phyloP scores from a whole-genome alignment of 139 green algal species.

The Dunaliella primolecta region DNA sequence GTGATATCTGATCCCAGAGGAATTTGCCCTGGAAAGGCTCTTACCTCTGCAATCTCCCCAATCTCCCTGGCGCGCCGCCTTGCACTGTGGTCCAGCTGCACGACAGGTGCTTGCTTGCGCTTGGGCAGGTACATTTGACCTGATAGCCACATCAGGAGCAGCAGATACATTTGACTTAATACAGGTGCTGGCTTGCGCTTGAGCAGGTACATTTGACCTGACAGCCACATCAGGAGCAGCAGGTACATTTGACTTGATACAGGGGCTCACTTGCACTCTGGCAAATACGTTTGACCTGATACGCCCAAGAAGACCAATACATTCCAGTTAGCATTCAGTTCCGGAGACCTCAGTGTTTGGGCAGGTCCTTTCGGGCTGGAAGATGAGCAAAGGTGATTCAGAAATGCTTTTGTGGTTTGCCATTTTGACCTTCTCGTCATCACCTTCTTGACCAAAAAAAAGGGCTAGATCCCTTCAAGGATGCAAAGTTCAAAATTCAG shows the following conservation, averaged over 20 bases:
- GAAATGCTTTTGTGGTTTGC: too few species aligned
- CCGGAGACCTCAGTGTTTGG: too few species aligned
- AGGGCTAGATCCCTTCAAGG: too few species aligned
- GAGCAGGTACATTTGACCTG: not conserved
- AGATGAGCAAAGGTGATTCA: too few species aligned
- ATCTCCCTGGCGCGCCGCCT: not conserved
- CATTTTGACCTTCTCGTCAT: too few species aligned
- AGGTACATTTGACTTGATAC: slow-evolving; percentile 1
- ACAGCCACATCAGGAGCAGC: not conserved
- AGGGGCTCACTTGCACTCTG: not conserved
- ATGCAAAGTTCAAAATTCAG: too few species aligned
- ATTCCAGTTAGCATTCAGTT: too few species aligned
- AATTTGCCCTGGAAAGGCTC: too few species aligned
- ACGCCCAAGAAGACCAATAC: not conserved
- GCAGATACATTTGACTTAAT: not conserved
- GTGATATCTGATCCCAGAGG: too few species aligned
- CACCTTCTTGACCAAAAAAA: too few species aligned
- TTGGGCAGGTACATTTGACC: not conserved
- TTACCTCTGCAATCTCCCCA: not conserved
- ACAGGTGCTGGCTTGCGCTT: not conserved
- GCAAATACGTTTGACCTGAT: not conserved
- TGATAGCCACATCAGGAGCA: not conserved
- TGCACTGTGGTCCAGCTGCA: slow-evolving; percentile 2
- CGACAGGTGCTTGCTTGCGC: not conserved
- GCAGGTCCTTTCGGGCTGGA: too few species aligned